Percentiles rank a stretch among this genome's conserved stretches.
phyloP scores from a whole-genome alignment of 2,329 filamentous ascomycete species.

The Colletotrichum gloeosporioides region DNA sequence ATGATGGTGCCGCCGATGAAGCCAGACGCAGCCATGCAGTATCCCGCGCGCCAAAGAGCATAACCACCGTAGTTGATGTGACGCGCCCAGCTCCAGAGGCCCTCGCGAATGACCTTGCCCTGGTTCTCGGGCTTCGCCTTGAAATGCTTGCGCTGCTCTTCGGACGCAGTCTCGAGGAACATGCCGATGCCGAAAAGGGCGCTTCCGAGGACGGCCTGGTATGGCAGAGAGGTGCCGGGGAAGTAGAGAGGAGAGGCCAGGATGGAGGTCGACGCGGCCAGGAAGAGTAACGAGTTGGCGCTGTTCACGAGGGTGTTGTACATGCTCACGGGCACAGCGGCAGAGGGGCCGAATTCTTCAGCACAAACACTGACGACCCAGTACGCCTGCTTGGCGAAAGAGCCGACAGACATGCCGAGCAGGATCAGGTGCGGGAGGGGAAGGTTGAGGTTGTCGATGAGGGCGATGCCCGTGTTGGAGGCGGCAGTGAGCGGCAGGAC shows the following conservation, averaged over 20 bases:
- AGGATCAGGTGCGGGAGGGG: slow-evolving; percentile 56
- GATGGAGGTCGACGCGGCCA: slow-evolving; percentile 51
- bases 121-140: slow-evolving; percentile 40
- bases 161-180: slow-evolving; percentile 57
- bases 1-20: slow-evolving; percentile 37
- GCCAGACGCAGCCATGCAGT: slow-evolving; percentile 38
- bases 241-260: slow-evolving; percentile 26
- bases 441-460: slow-evolving; percentile 48
- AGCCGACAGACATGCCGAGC: slow-evolving; percentile 57
- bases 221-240: slow-evolving; percentile 24
- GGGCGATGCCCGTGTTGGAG: slow-evolving; percentile 29
- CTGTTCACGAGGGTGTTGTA: slow-evolving; percentile 63
- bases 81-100: slow-evolving; percentile 43
- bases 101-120: slow-evolving; percentile 41
- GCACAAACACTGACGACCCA: slow-evolving; percentile 52
- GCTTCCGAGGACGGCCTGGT: slow-evolving; percentile 50
- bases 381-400: slow-evolving; percentile 60
- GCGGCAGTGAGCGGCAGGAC: slow-evolving; percentile 46
- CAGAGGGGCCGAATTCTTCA: slow-evolving; percentile 52
- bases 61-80: slow-evolving; percentile 48
- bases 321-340: slow-evolving; percentile 46
- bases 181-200: slow-evolving; percentile 57
- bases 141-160: slow-evolving; percentile 57
- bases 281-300: slow-evolving; percentile 59
- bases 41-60: slow-evolving; percentile 36